phyloP scores from a whole-genome alignment of 1,284 basidiomycete species.

The Mrakiaceae sp. region DNA sequence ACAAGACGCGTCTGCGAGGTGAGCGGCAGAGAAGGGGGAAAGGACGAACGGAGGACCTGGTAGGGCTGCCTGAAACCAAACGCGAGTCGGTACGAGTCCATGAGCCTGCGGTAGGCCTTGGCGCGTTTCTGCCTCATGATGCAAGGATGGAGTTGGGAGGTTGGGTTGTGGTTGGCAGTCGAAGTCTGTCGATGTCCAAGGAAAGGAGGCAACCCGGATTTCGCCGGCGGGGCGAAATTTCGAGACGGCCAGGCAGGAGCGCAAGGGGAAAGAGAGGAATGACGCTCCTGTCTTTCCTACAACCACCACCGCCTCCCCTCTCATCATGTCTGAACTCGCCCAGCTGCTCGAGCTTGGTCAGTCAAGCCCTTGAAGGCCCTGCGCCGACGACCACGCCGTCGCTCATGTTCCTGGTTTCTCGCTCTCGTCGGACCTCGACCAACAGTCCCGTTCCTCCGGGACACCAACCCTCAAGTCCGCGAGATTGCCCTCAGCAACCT shows the following conservation, averaged over 20 bases:
- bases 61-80: slow-evolving; percentile 87
- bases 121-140: slow-evolving; percentile 83
- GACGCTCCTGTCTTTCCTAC: too few relatives aligned
- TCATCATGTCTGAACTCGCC: slow-evolving; percentile 8
- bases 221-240: too few relatives aligned
- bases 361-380: background rate
- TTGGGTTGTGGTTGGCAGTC: too few relatives aligned
- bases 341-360: slow-evolving; percentile 13
- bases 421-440: background rate
- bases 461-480: slow-evolving; percentile 66
- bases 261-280: too few relatives aligned
- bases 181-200: too few relatives aligned
- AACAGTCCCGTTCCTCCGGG: slow-evolving; percentile 15
- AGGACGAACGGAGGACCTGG: slow-evolving; percentile 61
- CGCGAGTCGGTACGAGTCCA: slow-evolving; percentile 64
- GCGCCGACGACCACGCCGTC: too few relatives aligned
- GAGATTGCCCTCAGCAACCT: slow-evolving; percentile 77
- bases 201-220: too few relatives aligned
- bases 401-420: background rate
- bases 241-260: too few relatives aligned
- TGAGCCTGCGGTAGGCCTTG: slow-evolving; percentile 82
- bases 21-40: slow-evolving; percentile 1
- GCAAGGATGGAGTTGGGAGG: background rate
- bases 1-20: slow-evolving; percentile 10
- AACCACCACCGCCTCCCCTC: too few relatives aligned